A percentile compares a stretch with the other conserved stretches of the same genome.
phyloP scores from a whole-genome alignment of 2,329 filamentous ascomycete genomes.

The Curvularia verruculosa region DNA sequence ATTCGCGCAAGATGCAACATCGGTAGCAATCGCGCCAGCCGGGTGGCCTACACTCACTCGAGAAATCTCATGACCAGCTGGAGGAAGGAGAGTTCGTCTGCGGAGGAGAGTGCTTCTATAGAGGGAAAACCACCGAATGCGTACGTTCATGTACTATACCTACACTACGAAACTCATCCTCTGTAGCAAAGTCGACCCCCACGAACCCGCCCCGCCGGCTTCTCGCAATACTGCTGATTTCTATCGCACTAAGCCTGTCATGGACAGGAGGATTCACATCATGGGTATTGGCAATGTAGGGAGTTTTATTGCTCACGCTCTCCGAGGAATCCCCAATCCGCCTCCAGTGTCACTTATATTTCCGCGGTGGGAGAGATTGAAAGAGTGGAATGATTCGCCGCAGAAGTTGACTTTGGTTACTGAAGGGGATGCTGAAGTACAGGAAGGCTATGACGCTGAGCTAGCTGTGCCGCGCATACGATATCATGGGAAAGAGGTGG shows the following conservation, averaged over 20 bases:
- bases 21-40: conserved; percentile 53
- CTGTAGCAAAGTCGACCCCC: conserved; percentile 19
- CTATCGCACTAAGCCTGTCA: conserved; percentile 39
- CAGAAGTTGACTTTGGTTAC: conserved; percentile 56
- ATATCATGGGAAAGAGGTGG: conserved; percentile 48
- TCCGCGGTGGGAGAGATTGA: conserved; percentile 58
- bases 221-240: conserved; percentile 34
- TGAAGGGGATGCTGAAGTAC: conserved; percentile 49
- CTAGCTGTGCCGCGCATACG: conserved; percentile 45
- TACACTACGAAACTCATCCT: conserved; percentile 16
- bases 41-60: conserved; percentile 50
- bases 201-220: conserved; percentile 15
- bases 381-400: conserved; percentile 54
- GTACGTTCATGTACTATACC: conserved; percentile 11
- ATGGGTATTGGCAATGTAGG: conserved; percentile 84
- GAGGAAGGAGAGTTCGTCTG: too few species aligned
- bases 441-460: conserved; percentile 56
- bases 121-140: conserved; percentile 20
- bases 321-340: conserved; percentile 65
- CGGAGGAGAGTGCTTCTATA: conserved; percentile 23
- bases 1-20: conserved; percentile 46
- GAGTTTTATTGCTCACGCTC: conserved; percentile 74
- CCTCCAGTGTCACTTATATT: conserved; percentile 84
- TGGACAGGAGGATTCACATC: conserved; percentile 61
- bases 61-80: conserved; percentile 29